Evolutionary conservation across 2,329 filamentous ascomycete genomes (phyloP), one percentile per base, ranked within the genome.

Genomic region (Verticillium tricorpus): DNA sequence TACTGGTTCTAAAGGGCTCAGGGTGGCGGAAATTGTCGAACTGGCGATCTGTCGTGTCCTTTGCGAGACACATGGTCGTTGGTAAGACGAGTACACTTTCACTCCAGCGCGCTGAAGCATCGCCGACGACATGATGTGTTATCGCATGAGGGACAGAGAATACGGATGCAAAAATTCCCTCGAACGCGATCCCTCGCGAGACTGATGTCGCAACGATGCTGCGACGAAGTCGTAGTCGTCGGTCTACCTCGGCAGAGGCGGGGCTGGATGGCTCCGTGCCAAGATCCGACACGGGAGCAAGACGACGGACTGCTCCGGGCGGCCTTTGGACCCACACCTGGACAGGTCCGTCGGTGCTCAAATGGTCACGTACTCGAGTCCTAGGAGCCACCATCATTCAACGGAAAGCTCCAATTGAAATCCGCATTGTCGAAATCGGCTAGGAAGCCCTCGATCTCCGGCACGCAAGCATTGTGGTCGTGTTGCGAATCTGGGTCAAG

Each of bases 1-100:
- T 50, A 64, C 66, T 7, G 66, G 66, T 14, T 70, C 67, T 4
- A 70, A 52, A 3, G 68, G 68, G 14, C 68, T 70, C 32, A 69
- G 31, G 19, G 37, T 7, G 15, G 15, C 37, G 17, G 14, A 15
- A 5, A 3, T 40, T 7, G 17, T 40, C 15, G 37, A 15, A 40
- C 3, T 40, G 0, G 2, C 15, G 37, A 40, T 7, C 14, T 40
- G 14, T 19, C 37, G 37, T 40, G 37, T 17, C 37, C 6, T n/a
- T 8, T n/a, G 37, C 5, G 37, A 40, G 37, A 40, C 17, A 15
- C 37, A n/a, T 15, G 0, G 37, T 15, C 37, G 14, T n/a, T 1
- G 37, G 17, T 15, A 40, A 5, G 37, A 17, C 15, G 37, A 15
- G 15, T n/a, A 15, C 15, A 15, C 37, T 15, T n/a, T 40, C 14